These are phyloP conservation scores for Pythium phragmitis DNA, from an alignment of 352 stramenopile genomes.

Conservation along the genomic window DNA sequence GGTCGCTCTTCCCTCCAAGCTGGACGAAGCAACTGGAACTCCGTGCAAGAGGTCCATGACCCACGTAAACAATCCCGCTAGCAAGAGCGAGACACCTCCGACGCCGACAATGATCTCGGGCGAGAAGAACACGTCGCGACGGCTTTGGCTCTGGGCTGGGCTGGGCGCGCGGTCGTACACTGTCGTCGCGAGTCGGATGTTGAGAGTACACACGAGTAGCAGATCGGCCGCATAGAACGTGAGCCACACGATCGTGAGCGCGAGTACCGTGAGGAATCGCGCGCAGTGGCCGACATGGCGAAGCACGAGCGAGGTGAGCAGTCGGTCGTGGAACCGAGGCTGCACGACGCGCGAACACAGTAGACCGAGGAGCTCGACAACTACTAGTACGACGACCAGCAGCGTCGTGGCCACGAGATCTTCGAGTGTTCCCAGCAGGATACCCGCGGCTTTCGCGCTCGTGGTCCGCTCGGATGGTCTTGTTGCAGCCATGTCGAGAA, in stretches of 20 bases:
- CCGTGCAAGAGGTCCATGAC: conserved; percentile 14
- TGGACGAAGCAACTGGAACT: neutral
- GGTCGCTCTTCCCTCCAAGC: neutral
- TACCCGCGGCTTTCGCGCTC: conserved; percentile 2
- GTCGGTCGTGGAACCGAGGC: neutral
- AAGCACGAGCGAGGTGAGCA: neutral
- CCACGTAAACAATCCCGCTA: conserved; percentile 24
- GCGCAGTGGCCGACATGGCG: neutral
- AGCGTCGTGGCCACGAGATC: conserved; percentile 7
- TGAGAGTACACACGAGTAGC: conserved; percentile 38
- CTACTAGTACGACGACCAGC: neutral
- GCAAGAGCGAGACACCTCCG: conserved; percentile 26
- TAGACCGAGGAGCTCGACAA: conserved; percentile 7
- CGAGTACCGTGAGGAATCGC: conserved; percentile 23
- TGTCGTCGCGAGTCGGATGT: conserved; percentile 50
- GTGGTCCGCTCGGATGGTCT: neutral
- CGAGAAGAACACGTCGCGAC: conserved; percentile 30
- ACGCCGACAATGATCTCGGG: conserved; percentile 21
- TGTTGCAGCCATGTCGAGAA: conserved; percentile 2
- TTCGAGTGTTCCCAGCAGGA: conserved; percentile 1
- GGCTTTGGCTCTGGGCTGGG: conserved; percentile 35
- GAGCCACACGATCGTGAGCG: conserved; percentile 26
- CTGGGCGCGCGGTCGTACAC: conserved; percentile 32
- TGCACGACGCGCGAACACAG: neutral
- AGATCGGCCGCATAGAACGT: conserved; percentile 36